Evolutionary conservation across 257 asterid genomes (phyloP).

Genomic region (Penstemon eatonii): DNA sequence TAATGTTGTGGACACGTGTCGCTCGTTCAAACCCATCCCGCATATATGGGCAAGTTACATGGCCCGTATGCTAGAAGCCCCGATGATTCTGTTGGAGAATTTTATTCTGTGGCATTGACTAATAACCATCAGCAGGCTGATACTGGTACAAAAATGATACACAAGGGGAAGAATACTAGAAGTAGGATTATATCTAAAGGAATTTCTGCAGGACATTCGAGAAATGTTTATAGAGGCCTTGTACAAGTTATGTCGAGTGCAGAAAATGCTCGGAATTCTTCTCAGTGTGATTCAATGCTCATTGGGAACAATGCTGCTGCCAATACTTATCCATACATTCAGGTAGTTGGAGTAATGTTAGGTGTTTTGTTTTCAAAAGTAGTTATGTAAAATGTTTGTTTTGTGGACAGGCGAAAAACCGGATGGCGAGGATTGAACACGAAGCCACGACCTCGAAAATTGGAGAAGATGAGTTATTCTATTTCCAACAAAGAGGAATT

Average conservation of each 20-base stretch:
- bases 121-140: conserved; percentile 96
- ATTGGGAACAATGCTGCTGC: conserved; percentile 91
- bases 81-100: conserved; percentile 91
- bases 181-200: conserved; percentile 96
- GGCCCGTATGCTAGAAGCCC: too few relatives aligned
- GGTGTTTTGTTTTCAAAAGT: not conserved
- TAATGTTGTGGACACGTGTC: too few relatives aligned
- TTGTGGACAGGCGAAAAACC: conserved; percentile 59
- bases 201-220: conserved; percentile 84
- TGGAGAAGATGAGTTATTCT: conserved; percentile 89
- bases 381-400: too few relatives aligned
- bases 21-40: too few relatives aligned
- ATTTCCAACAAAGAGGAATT: conserved; percentile 93
- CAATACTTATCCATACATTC: conserved; percentile 91
- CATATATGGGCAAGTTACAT: too few relatives aligned
- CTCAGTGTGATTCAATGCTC: conserved; percentile 97
- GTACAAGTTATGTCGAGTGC: conserved; percentile 90
- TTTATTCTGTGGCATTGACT: conserved; percentile 92
- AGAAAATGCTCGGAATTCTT: conserved; percentile 70
- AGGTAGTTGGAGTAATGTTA: conserved; percentile 41
- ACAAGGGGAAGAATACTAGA: conserved; percentile 90
- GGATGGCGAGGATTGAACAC: conserved; percentile 71
- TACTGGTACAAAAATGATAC: conserved; percentile 97
- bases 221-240: conserved; percentile 88
- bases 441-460: conserved; percentile 95